phyloP scores from a whole-genome alignment of 257 asterid species.

The Ligustrum vulgare region DNA sequence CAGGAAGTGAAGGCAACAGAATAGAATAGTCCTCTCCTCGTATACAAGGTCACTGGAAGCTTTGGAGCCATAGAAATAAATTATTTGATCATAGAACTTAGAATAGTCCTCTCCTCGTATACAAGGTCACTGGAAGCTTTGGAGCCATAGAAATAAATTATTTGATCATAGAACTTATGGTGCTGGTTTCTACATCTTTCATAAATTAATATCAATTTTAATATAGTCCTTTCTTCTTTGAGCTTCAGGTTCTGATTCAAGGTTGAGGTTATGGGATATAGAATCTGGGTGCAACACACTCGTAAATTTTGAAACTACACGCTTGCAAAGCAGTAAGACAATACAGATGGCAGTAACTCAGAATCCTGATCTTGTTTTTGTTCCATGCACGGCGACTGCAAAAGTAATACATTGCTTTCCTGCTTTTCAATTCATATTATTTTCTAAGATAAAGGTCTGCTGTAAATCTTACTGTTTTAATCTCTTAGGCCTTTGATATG shows the following conservation, averaged over 20 bases:
- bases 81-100: background rate
- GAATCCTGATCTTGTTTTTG: slow-evolving; percentile 73
- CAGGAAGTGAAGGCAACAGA: slow-evolving; percentile 6
- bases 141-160: background rate
- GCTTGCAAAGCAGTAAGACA: slow-evolving; percentile 77
- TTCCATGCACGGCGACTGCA: slow-evolving; percentile 83
- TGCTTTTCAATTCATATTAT: slow-evolving; percentile 5
- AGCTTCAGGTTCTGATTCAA: slow-evolving; percentile 91
- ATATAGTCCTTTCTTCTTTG: slow-evolving; percentile 15
- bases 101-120: background rate
- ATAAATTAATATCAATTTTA: background rate
- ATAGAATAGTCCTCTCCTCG: background rate
- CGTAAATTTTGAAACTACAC: slow-evolving; percentile 81
- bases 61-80: background rate
- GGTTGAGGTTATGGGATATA: slow-evolving; percentile 94
- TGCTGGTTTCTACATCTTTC: background rate
- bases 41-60: background rate
- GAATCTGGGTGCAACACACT: slow-evolving; percentile 95
- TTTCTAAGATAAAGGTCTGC: slow-evolving; percentile 7
- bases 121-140: slow-evolving; percentile 4
- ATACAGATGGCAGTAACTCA: slow-evolving; percentile 75
- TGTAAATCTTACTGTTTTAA: slow-evolving; percentile 16
- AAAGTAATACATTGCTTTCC: slow-evolving; percentile 47
- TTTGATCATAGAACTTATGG: background rate
- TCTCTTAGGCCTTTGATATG: slow-evolving; percentile 70